A percentile compares a stretch with the other conserved stretches of the same genome.
phyloP scores from a whole-genome alignment of 2,329 filamentous ascomycete genomes.

The Capronia epimyces region DNA sequence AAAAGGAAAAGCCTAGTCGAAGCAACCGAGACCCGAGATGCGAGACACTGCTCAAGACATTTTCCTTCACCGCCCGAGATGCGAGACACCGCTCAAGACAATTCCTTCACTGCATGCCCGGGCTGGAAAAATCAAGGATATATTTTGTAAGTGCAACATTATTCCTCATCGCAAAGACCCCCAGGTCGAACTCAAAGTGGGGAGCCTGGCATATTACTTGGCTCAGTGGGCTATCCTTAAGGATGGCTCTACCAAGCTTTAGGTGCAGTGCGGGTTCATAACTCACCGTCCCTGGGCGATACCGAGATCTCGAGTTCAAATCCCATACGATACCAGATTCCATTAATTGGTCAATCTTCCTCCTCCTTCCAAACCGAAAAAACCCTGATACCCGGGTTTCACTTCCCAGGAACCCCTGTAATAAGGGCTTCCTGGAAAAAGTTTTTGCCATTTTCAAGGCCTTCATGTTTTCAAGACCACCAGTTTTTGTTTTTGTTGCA shows the following conservation, averaged over 20 bases:
- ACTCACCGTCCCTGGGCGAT: neutral
- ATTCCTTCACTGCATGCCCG: neutral
- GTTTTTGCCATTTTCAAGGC: neutral
- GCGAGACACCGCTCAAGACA: too few relatives aligned
- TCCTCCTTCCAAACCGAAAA: neutral
- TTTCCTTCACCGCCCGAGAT: too few relatives aligned
- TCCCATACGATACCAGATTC: too few relatives aligned
- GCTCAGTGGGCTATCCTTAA: neutral
- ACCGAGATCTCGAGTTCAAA: neutral
- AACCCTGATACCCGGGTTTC: neutral
- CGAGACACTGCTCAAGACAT: too few relatives aligned
- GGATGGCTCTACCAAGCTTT: neutral
- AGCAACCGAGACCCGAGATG: too few relatives aligned
- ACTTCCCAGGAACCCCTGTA: neutral
- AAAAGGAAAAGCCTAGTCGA: too few relatives aligned
- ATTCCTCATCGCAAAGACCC: neutral
- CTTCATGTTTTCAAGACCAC: too few relatives aligned
- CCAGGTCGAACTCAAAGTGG: neutral
- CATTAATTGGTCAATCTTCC: too few relatives aligned
- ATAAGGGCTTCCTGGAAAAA: neutral
- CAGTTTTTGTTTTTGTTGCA: too few relatives aligned
- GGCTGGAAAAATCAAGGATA: neutral
- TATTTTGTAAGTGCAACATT: neutral
- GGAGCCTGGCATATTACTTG: neutral
- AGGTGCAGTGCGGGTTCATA: neutral